Evolutionary conservation across 1,284 basidiomycete species (phyloP), one percentile per base, ranked within the genome.

Genomic region (Thelephora terrestris): DNA sequence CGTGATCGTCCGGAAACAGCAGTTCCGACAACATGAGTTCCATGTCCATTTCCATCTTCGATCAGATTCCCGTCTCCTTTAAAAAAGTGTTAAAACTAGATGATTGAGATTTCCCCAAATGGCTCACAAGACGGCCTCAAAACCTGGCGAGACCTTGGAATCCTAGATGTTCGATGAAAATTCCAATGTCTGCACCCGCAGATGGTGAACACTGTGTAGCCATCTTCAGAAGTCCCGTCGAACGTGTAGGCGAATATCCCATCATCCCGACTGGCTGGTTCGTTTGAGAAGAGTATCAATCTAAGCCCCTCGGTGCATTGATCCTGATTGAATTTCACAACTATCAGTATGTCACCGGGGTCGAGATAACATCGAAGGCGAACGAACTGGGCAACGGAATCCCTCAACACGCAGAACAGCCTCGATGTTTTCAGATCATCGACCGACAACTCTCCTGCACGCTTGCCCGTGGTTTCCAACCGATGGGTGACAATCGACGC

Each of bases 361-460:
- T 10, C n/a, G 39, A n/a, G 12, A 21, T 42, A 42, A 23, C 14
- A 39, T 39, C 37, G 37, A 39, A 58, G 2, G 58, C 14, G 35
- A 25, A 29, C 51, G 25, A 24, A 57, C 55, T 58, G 53, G 18
- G 52, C 53, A 21, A 49, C 47, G 21, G 48, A 42, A 17, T 52
- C 50, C 81, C 53, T 76, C 79, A 48, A 90, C 83, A 55, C 81
- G 80, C 23, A 79, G 76, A 51, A 75, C 70, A 25, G 73, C 36
- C 83, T 75, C 56, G 89, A 80, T 51, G 69, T 66, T 43, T 78
- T 70, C 51, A 88, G 63, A 10, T 78, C 72, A 53, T 67, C 69
- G 14, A 16, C 39, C 20, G 39, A 42, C 12, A 42, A 42, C 25
- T 42, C 39, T 10, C 39, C 39, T n/a, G 39, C 39, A n/a, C 17